Conservation (phyloP, 2,329 filamentous ascomycete genomes). For the Rhexocercosporidium sp. region DNA sequence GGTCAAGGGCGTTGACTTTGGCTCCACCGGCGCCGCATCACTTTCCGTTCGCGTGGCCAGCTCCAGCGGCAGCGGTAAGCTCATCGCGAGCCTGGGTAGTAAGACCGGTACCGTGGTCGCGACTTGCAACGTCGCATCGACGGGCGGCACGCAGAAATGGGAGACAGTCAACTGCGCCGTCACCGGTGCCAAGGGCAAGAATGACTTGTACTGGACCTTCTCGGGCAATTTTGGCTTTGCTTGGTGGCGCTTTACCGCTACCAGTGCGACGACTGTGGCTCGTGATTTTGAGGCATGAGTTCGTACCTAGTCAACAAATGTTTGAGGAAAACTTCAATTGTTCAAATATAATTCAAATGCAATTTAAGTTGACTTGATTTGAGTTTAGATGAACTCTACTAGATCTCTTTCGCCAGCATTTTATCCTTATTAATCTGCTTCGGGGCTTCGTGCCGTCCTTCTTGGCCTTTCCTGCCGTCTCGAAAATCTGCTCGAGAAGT, state of each 20-base stretch:
- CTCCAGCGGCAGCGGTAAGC: background rate
- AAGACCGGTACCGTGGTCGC: background rate
- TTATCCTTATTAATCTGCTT: background rate
- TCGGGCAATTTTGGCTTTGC: background rate
- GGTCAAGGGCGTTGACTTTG: background rate
- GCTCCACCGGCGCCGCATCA: background rate
- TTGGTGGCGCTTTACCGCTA: background rate
- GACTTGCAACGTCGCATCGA: background rate
- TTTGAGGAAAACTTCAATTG: background rate
- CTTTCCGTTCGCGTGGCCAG: background rate
- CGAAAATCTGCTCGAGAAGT: too few relatives aligned
- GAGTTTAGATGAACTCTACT: background rate
- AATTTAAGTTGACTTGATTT: background rate
- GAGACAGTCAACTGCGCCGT: background rate
- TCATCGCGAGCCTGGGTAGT: background rate
- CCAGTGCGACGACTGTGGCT: background rate
- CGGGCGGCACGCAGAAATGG: background rate
- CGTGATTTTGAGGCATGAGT: background rate
- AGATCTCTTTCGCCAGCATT: background rate
- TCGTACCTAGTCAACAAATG: background rate
- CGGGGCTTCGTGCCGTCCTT: background rate
- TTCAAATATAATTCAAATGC: background rate
- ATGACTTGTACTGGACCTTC: background rate
- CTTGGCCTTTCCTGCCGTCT: background rate
- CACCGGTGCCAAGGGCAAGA: background rate